Base-by-base conservation (phyloP, 2,329 filamentous ascomycete genomes). In the Coniochaeta hoffmannii region DNA sequence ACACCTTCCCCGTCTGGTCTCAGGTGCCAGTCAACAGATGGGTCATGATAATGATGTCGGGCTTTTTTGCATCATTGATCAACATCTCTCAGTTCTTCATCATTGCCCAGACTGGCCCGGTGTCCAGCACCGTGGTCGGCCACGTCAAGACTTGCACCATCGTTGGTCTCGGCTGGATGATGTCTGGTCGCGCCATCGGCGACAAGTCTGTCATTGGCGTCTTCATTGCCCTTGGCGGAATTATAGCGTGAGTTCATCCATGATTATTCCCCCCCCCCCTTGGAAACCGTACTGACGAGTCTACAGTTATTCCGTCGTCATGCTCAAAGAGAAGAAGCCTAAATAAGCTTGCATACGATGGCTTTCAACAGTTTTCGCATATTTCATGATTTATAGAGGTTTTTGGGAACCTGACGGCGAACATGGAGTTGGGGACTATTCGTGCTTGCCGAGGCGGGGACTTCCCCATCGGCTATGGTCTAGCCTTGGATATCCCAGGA, bases 61-160 rank as follows among this genome's bases (percentile, higher is more conserved):
- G 84, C 17, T 58, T 79, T 7, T 82, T 86, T 59, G 85, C 85
- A 10, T 79, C 79, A 35, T 69, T 86, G 55, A 85, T 88, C 69
- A 87, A 87, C 65, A 76, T 85, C 64, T 82, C 78, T 12, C 80
- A 81, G 64, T 83, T 83, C 59, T 85, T 83, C 66, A 83, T 85
- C 58, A 77, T 84, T 44, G 81, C 79, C 2, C 77, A 82, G 65
- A 81, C 79, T 0, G 83, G 83, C 0, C 80, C 83, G 0, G 82
- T 87, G 4, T 82, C 82, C 8, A 85, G 82, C 61, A 86, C 83
- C 0, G 82, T 87, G 1, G 82, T 87, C 15, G 84, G 83, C 0
- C 83, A 87, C 62, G 71, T 85, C 34, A 87, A 87, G 69, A 87
- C 83, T 0, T 85, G 82, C 62, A 79, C 78, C 5, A 86, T 87